Evolutionary conservation across 192 early-diverging fungal species (phyloP).

Genomic region (Backusella liffmaniae): DNA sequence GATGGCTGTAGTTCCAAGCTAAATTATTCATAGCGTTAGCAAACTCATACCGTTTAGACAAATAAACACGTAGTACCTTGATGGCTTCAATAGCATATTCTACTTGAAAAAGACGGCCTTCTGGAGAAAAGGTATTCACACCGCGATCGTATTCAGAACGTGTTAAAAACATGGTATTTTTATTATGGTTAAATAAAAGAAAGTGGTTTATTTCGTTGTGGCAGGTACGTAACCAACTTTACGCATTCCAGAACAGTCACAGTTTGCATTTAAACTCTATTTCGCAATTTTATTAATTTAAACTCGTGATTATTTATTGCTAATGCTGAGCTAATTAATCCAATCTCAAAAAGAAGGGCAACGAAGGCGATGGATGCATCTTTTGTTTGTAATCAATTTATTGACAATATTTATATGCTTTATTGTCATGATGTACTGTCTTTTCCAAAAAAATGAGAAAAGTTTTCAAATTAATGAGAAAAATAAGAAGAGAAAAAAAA

Average conservation of each 20-base stretch:
- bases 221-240: conserved; percentile 8
- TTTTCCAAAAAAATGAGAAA: no score
- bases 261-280: neutral
- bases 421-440: no score
- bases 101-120: conserved; percentile 99
- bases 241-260: neutral
- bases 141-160: conserved; percentile 98
- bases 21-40: neutral
- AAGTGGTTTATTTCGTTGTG: neutral
- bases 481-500: no score
- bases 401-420: no score
- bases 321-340: neutral
- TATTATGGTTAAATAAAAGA: neutral
- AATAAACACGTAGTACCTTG: conserved; percentile 65
- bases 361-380: neutral
- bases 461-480: no score
- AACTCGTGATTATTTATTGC: neutral
- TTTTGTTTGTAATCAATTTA: no score
- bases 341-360: neutral
- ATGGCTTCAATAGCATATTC: conserved; percentile 99
- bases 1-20: conserved; percentile 94
- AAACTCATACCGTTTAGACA: neutral
- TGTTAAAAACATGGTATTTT: conserved; percentile 58
- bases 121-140: conserved; percentile 99
- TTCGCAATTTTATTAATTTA: neutral